These are phyloP conservation scores for Petasospora rhodanensis DNA, from an alignment of 1,139 yeast genomes.

Conservation along the genomic window DNA sequence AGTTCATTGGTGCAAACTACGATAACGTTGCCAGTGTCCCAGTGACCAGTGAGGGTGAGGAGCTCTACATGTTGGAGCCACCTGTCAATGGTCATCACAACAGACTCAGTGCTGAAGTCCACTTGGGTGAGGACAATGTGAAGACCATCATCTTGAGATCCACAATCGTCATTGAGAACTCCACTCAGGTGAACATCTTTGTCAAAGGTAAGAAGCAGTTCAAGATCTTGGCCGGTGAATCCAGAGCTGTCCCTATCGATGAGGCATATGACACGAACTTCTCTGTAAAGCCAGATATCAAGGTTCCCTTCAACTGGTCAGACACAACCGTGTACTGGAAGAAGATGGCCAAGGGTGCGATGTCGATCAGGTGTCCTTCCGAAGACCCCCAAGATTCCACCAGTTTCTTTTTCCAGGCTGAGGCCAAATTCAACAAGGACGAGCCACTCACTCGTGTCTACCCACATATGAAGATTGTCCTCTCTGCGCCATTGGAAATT, in stretches of 20 bases:
- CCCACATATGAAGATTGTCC: slow-evolving; percentile 75
- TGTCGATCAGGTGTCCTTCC: slow-evolving; percentile 58
- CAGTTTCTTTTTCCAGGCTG: slow-evolving; percentile 67
- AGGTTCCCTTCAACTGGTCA: slow-evolving; percentile 65
- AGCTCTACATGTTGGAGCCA: slow-evolving; percentile 64
- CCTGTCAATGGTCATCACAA: slow-evolving; percentile 60
- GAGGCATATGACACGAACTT: slow-evolving; percentile 56
- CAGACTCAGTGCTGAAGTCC: slow-evolving; percentile 68
- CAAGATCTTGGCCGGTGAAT: slow-evolving; percentile 47
- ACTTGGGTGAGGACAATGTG: slow-evolving; percentile 68
- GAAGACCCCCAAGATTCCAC: slow-evolving; percentile 35
- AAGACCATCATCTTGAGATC: slow-evolving; percentile 75
- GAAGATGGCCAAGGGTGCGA: slow-evolving; percentile 46
- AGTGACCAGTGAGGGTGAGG: slow-evolving; percentile 82
- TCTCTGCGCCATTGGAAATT: slow-evolving; percentile 84
- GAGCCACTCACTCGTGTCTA: slow-evolving; percentile 73
- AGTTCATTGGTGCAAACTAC: slow-evolving; percentile 50
- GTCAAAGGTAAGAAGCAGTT: slow-evolving; percentile 35
- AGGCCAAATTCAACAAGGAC: slow-evolving; percentile 54
- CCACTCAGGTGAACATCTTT: slow-evolving; percentile 58
- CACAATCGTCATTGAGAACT: slow-evolving; percentile 65
- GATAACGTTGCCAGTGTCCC: slow-evolving; percentile 53
- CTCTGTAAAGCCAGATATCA: slow-evolving; percentile 56
- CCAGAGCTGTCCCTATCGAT: slow-evolving; percentile 69
- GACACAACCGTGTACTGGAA: slow-evolving; percentile 60